Evolutionary conservation across 2,329 filamentous ascomycete species (phyloP), one percentile per base, ranked within the genome.

Genomic region (Sporothrix humicola): DNA sequence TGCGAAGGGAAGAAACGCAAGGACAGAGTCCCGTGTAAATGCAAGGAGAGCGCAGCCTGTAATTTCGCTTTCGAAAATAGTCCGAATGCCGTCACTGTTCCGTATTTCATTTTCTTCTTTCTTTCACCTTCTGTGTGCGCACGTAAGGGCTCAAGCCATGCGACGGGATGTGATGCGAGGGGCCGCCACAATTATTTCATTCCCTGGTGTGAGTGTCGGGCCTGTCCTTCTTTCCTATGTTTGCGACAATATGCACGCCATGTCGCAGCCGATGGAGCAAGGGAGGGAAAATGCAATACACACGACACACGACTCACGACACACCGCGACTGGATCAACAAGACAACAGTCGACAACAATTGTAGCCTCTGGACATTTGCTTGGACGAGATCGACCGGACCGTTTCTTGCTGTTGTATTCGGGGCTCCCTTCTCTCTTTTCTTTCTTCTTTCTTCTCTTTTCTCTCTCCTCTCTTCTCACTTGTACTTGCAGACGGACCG

Each of bases 141-240:
- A 26, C 66, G 66, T 56, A 69, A 44, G 66, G 48, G 26, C 66
- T 15, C 8, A 52, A 12, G 15, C 48, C 8, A 69, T 69, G 65
- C 48, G 46, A 69, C 31, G 31, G 48, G 48, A 54, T 8, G 9
- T 17, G 44, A 44, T 13, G 61, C 42, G 61, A 66, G 61, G 42
- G 42, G 4, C 61, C 26, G 56, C 56, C 26, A 37, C 59, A 23
- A 17, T 5, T 23, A 37, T 23, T 42, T 9, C 54, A 15, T 42
- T 13, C 2, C 8, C 9, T 23, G n/a, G 3, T 20, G n/a, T 20
- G 15, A 42, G 42, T 63, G 42, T 63, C 26, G 13, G 10, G 42
- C 20, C n/a, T 48, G 15, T n/a, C 42, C 37, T 46, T 42, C 23
- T 59, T 59, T 13, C 52, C 56, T 59, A 3, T 17, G 15, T 42